Percentiles rank a stretch among this genome's conserved stretches.
These are phyloP conservation scores for Zygosaccharomyces lentus DNA, from an alignment of 805 yeast species.

Conservation along the genomic window DNA sequence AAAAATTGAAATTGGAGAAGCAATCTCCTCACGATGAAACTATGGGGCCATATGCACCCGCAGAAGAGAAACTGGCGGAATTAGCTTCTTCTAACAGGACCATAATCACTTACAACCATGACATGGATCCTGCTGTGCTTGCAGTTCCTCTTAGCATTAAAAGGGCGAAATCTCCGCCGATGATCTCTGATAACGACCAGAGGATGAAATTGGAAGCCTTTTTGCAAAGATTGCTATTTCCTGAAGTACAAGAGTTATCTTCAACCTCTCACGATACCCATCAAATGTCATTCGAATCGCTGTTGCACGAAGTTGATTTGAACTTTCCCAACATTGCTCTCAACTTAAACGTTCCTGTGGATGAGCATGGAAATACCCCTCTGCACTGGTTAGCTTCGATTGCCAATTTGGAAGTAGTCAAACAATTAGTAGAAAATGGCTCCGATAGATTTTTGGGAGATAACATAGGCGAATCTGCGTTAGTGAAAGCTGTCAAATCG, in stretches of 20 bases:
- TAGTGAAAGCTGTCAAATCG: constrained; percentile 68
- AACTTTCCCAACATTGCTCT: constrained; percentile 33
- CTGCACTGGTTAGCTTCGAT: constrained; percentile 95
- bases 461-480: constrained; percentile 80
- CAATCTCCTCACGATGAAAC: constrained; percentile 1
- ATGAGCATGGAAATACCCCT: constrained; percentile 89
- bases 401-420: constrained; percentile 69
- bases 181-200: constrained; percentile 20
- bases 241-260: constrained; percentile 18
- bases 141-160: constrained; percentile 13
- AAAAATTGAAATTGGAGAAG: constrained; percentile 20
- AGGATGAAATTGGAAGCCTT: constrained; percentile 31
- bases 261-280: constrained; percentile 9
- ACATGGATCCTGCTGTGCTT: constrained; percentile 11
- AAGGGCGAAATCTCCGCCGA: constrained; percentile 11
- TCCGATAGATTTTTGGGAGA: constrained; percentile 66
- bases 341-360: constrained; percentile 79
- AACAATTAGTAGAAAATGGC: constrained; percentile 60
- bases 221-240: constrained; percentile 30
- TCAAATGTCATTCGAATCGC: constrained; percentile 17
- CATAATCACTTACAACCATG: constrained; percentile 18
- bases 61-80: constrained; percentile 1
- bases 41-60: background rate
- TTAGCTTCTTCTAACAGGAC: constrained; percentile 5
- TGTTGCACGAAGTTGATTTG: constrained; percentile 25